Evolutionary conservation across 2,329 filamentous ascomycete species (phyloP).

Genomic region (Cercospora beticola): DNA sequence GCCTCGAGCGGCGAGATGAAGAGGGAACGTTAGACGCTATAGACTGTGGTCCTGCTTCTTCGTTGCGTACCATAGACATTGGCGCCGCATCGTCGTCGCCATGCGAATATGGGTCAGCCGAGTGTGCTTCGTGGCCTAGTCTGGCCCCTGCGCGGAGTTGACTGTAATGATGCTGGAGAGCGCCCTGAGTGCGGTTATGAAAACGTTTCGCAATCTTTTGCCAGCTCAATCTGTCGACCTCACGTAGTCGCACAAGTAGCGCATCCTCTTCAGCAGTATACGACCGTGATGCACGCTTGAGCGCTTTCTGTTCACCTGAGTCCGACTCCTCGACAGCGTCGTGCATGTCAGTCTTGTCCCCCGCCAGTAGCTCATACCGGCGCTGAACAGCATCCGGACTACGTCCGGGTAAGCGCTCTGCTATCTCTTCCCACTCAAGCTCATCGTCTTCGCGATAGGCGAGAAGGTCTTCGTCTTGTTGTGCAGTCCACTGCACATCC

Average conservation of each 20-base stretch:
- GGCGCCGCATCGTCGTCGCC: neutral
- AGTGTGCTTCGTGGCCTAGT: neutral
- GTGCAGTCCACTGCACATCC: conserved; percentile 32
- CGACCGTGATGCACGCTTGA: neutral
- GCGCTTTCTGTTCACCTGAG: neutral
- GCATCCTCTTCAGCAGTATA: conserved; percentile 15
- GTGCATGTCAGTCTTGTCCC: neutral
- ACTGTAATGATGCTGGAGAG: conserved; percentile 1
- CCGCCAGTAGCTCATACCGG: conserved; percentile 25
- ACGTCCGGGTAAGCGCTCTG: conserved; percentile 18
- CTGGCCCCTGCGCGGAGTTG: neutral
- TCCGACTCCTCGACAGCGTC: neutral
- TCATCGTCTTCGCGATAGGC: conserved; percentile 33
- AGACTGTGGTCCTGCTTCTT: neutral
- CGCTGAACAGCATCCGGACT: conserved; percentile 19
- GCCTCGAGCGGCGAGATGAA: neutral
- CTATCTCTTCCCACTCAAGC: conserved; percentile 32
- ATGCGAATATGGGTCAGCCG: neutral
- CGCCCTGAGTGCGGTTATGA: neutral
- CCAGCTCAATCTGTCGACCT: conserved; percentile 16
- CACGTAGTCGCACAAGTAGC: conserved; percentile 17
- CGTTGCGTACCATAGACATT: neutral
- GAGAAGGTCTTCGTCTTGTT: conserved; percentile 41
- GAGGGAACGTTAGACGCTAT: neutral
- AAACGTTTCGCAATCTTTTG: conserved; percentile 9